Evolutionary conservation across 306 rosid species (phyloP).

Genomic region (Trifolium dubium): DNA sequence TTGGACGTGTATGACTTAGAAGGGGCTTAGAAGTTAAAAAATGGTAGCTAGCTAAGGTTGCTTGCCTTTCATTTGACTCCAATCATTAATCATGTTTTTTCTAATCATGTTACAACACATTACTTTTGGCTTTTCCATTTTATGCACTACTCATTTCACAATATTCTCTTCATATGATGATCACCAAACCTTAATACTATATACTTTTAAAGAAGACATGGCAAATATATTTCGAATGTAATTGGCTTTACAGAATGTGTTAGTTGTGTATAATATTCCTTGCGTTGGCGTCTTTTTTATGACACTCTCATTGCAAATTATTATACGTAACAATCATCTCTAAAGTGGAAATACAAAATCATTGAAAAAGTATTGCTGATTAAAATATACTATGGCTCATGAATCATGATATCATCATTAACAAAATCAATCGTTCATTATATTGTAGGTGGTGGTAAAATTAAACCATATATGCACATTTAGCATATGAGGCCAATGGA

Average conservation of each 20-base stretch:
- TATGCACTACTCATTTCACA: neutral
- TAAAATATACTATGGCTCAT: too few species aligned
- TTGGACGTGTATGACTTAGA: slow-evolving; percentile 19
- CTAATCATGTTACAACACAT: slow-evolving; percentile 40
- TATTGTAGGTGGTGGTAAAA: too few species aligned
- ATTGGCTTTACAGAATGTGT: slow-evolving; percentile 23
- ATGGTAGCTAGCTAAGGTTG: slow-evolving; percentile 41
- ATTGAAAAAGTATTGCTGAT: too few species aligned
- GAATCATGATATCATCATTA: too few species aligned
- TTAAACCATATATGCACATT: too few species aligned
- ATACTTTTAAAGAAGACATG: neutral
- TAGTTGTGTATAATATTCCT: neutral
- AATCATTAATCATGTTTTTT: slow-evolving; percentile 56
- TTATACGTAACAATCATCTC: too few species aligned
- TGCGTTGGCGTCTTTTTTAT: neutral
- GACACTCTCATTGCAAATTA: neutral
- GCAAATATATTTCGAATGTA: slow-evolving; percentile 4
- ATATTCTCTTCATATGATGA: slow-evolving; percentile 25
- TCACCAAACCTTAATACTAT: slow-evolving; percentile 39
- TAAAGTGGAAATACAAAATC: too few species aligned
- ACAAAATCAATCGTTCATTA: too few species aligned
- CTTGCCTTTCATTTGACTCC: slow-evolving; percentile 81
- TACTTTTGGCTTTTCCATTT: slow-evolving; percentile 32
- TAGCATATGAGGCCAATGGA: too few species aligned
- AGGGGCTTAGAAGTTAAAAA: slow-evolving; percentile 56